Conservation (phyloP, 2,329 filamentous ascomycete genomes). For the Sporothrix variecibatus region DNA sequence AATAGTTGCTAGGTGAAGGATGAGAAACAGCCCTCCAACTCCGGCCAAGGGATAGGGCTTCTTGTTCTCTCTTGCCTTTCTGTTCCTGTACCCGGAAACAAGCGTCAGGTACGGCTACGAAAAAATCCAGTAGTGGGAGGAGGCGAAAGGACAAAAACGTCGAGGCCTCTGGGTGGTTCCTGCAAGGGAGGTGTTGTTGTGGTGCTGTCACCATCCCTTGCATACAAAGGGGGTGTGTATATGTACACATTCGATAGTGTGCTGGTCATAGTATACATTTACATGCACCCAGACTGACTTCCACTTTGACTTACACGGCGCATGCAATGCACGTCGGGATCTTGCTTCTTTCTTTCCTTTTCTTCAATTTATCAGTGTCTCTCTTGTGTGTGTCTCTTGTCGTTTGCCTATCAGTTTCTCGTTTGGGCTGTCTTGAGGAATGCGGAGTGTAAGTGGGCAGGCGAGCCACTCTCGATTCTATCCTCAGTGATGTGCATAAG, state of each 20-base stretch:
- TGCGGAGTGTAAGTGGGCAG: not conserved
- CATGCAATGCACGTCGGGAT: not conserved
- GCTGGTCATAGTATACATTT: not conserved
- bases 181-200: slow-evolving; percentile 2
- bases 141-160: not conserved
- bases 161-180: not conserved
- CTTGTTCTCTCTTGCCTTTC: not conserved
- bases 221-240: not conserved
- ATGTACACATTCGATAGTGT: not conserved
- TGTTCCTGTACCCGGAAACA: not conserved
- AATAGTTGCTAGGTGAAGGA: not conserved
- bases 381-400: too few relatives aligned
- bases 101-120: slow-evolving; percentile 7
- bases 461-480: not conserved
- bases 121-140: not conserved
- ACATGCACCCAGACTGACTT: not conserved
- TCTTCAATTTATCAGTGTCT: not conserved
- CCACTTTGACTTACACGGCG: not conserved
- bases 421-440: slow-evolving; percentile 9
- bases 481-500: not conserved
- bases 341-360: not conserved
- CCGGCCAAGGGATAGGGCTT: not conserved
- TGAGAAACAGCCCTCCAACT: not conserved
- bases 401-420: not conserved
- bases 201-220: not conserved